Percentiles rank a stretch among this genome's conserved stretches.
These are phyloP conservation scores for Rosa chinensis DNA, from an alignment of 306 rosid species.

Conservation along the genomic window DNA sequence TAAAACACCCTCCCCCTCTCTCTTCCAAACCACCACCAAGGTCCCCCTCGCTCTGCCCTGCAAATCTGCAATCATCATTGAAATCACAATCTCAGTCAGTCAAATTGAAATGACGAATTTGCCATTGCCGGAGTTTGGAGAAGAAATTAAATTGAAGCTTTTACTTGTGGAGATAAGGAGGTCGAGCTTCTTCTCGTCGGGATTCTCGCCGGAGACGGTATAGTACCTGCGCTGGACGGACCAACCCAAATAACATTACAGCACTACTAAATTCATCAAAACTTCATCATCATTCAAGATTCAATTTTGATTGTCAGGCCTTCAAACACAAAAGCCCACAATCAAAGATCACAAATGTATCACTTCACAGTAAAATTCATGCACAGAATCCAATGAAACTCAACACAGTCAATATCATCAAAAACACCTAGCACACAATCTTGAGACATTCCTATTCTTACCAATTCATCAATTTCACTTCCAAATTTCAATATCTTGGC, in stretches of 20 bases:
- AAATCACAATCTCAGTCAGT: too few relatives aligned
- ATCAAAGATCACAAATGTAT: not conserved
- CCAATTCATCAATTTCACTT: not conserved
- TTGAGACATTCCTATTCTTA: not conserved
- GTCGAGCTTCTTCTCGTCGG: conserved; percentile 89
- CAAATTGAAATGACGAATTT: not conserved
- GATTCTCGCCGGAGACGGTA: conserved; percentile 96
- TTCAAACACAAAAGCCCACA: conserved; percentile 2
- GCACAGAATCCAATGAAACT: not conserved
- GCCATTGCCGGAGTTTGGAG: not conserved
- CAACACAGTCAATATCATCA: not conserved
- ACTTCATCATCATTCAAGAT: not conserved
- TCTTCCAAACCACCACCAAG: too few relatives aligned
- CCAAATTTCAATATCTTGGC: not conserved
- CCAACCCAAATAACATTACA: too few relatives aligned
- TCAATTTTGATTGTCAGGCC: not conserved
- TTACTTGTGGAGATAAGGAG: conserved; percentile 82
- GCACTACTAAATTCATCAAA: not conserved
- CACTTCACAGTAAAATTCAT: not conserved
- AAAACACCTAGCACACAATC: not conserved
- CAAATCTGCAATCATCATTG: not conserved
- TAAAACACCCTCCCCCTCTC: too few relatives aligned
- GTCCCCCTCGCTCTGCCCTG: conserved; percentile 98
- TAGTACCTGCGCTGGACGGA: conserved; percentile 90
- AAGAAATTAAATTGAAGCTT: not conserved